Base-by-base conservation (phyloP, 768 basidiomycete genomes). In the Calocybe indica region DNA sequence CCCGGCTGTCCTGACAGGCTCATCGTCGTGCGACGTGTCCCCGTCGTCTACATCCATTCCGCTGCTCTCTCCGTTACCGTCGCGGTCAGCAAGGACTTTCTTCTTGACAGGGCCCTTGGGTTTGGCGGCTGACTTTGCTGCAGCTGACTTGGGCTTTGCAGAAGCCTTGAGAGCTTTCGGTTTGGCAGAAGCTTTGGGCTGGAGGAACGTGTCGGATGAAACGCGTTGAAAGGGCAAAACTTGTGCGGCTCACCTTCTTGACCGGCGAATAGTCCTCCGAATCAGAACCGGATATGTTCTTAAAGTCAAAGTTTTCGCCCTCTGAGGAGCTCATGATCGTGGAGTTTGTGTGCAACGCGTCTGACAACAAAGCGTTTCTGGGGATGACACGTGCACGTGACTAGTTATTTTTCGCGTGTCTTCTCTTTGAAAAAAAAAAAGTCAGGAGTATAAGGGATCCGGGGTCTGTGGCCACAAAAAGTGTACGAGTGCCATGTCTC, bases 311-410 rank as follows among this genome's bases (percentile, higher is more conserved):
- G 54, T 74, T 78, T 65, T 90, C 88, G 43, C 64, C 76, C 59
- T 84, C 85, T 8, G 85, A 85, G 46, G 83, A 85, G 65, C 81
- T 85, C 88, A 89, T 88, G 46, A 53, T 61, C 43, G 42, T 4
- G 35, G 33, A 36, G 28, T 36, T 36, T 34, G 45, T 13, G 42
- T 34, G 31, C 29, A 11, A n/a, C 35, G 45, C 8, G 32, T 35
- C 36, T 45, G 29, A 32, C 42, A 43, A 43, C 42, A 43, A 22
- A 22, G 22, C 4, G 45, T 33, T 29, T 8, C 32, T 32, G 13
- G n/a, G 11, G 43, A 33, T 15, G 29, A 40, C 37, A 32, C 39
- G 40, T 37, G 34, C 32, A 37, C 42, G 42, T 43, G 42, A 43
- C 42, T 11, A 4, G 22, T 22, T 22, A 22, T 4, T 22, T 22